Evolutionary conservation across 495 filamentous ascomycete genomes (phyloP), one percentile per base, ranked within the genome.

Genomic region (Annulohypoxylon maeteangense): DNA sequence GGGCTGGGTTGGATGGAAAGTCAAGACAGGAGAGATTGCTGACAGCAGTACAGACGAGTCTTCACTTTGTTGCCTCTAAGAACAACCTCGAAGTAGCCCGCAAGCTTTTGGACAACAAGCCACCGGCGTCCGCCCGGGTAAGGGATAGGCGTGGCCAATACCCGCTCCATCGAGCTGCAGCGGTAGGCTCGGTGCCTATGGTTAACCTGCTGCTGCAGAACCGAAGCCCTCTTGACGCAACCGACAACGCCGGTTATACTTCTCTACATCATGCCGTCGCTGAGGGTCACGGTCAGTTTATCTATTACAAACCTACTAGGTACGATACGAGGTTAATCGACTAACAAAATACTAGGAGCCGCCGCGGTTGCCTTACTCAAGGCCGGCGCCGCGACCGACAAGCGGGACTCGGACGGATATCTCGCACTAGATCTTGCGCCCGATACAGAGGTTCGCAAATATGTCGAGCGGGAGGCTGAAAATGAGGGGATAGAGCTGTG

Each of bases 31-130:
- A 14, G 18, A 60, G 16, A 7, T 40, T 3, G 14, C 27, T 74
- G 31, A 63, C 10, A 6, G 20, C 12, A 50, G 23, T 31, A 64
- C 76, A 92, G 89, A 97, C 94, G 32, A 92, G 92, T 12, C 86
- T 99, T 8, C 95, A 98, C 78, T 97, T 99, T 76, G 86, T 90
- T 53, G 91, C 93, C 50, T 97, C 94, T 55, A 98, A 99, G 76
- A 86, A 87, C 75, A 93, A 94, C 79, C 84, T 97, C 44, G 90
- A 92, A 64, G 85, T 90, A 12, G 93, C 94, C 5, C 91, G 92
- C 42, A 91, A 86, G 64, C 87, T 99, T 18, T 80, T 98, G 58
- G 81, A 85, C 14, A 82, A 89, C 48, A 91, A 92, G 64, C 84
- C 86, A 4, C 83, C 87, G 11, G 95, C 93, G 18, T 92, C 90